These are phyloP conservation scores for Talaromyces rugulosus DNA, from an alignment of 2,329 filamentous ascomycete genomes.

Conservation along the genomic window DNA sequence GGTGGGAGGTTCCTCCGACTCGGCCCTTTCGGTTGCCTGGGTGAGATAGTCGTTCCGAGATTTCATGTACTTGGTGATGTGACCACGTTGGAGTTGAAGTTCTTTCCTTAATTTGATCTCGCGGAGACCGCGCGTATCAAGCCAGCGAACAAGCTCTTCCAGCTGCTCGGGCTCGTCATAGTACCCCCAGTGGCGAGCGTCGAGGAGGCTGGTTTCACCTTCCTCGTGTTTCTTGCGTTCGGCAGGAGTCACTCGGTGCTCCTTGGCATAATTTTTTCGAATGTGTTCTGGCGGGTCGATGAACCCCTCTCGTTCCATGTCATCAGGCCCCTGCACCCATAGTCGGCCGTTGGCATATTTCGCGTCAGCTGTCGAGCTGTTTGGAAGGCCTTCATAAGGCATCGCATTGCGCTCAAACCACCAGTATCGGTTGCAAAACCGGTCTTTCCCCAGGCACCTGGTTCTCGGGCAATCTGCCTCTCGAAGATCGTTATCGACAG, in stretches of 20 bases:
- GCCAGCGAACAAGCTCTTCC: constrained; percentile 77
- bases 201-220: constrained; percentile 71
- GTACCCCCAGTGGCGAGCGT: constrained; percentile 83
- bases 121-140: constrained; percentile 80
- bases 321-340: constrained; percentile 94
- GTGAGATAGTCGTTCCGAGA: constrained; percentile 70
- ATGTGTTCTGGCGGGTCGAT: constrained; percentile 71
- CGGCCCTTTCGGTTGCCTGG: constrained; percentile 47
- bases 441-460: constrained; percentile 83
- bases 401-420: constrained; percentile 99
- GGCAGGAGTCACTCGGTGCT: constrained; percentile 76
- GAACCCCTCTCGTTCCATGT: constrained; percentile 79
- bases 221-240: constrained; percentile 86
- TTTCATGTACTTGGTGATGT: constrained; percentile 75
- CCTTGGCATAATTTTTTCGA: constrained; percentile 69
- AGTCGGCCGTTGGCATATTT: constrained; percentile 91
- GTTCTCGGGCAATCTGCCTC: constrained; percentile 92
- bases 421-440: constrained; percentile 98
- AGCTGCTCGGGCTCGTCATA: constrained; percentile 76
- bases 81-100: constrained; percentile 68
- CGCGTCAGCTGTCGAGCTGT: constrained; percentile 80
- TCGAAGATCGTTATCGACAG: constrained; percentile 85
- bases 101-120: constrained; percentile 88
- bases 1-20: constrained; percentile 42
- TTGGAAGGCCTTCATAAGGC: constrained; percentile 85